Base-by-base conservation (phyloP, 257 asterid genomes). In the Salvia hispanica region DNA sequence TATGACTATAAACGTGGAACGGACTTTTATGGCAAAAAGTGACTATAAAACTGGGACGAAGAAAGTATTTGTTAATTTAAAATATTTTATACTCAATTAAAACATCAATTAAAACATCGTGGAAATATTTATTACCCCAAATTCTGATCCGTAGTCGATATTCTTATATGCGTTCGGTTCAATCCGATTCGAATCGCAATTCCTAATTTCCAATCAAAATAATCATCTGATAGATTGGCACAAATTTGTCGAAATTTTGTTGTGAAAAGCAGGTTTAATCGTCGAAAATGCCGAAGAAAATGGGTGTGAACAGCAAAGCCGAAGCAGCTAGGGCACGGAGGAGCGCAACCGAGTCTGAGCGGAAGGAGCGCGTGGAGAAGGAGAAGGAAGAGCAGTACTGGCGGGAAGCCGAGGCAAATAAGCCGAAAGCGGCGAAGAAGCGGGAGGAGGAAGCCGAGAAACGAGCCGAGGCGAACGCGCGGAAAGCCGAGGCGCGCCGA, bases 371-470 rank as follows among this genome's bases (percentile, higher is more conserved):
- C 28, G 99, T 86, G 40, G 25, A 86, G 43, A 83, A 79, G 25
- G 87, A 86, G 6, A 93, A 93, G 58, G 99, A 93, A 74, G 99
- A 93, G 0, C 85, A 81, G 72, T 93, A 85, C 84, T 93, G 99
- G 99, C 92, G 87, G 45, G 95, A 88, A 72, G 97, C 97, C 52
- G 96, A 90, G 80, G 98, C 94, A n/a, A 78, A 77, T 65, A 93
- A 88, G 77, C 85, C 97, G 9, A 86, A 88, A 53, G 95, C 99
- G 33, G 84, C 99, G 25, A 90, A 93, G 84, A 93, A 90, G 74
- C 89, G 90, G 5, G 96, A 93, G 65, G 97, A 86, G 79, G 95
- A 90, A 47, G 88, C 96, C 31, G 89, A 83, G 88, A 90, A 90
- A 79, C 76, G 86, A 36, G 92, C 94, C 45, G 99, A 93, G 62